phyloP scores from a whole-genome alignment of 352 stramenopile species.

The Phytophthora kernoviae region DNA sequence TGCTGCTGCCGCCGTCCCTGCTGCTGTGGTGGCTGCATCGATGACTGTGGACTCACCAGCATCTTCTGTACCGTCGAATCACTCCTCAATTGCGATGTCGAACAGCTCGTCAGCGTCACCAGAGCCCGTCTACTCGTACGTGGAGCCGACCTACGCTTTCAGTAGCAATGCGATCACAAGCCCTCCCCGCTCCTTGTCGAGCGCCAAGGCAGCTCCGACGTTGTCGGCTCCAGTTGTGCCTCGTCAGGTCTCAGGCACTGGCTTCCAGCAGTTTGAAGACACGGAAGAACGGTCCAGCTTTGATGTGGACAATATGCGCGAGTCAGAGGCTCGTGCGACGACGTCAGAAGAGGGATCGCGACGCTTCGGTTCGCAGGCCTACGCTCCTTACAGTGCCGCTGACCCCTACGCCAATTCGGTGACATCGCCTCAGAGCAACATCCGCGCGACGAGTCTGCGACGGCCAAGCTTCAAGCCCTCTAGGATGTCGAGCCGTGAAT shows the following conservation, averaged over 20 bases:
- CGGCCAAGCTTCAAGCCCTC: slow-evolving; percentile 39
- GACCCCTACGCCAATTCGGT: slow-evolving; percentile 50
- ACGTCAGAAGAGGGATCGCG: slow-evolving; percentile 17
- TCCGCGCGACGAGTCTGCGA: slow-evolving; percentile 70
- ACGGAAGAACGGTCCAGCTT: slow-evolving; percentile 75
- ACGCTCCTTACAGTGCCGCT: slow-evolving; percentile 26
- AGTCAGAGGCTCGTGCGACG: slow-evolving; percentile 52
- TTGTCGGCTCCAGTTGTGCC: slow-evolving; percentile 48
- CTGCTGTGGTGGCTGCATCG: slow-evolving; percentile 35
- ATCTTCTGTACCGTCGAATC: slow-evolving; percentile 13
- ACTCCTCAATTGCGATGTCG: slow-evolving; percentile 24
- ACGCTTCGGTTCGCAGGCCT: slow-evolving; percentile 24
- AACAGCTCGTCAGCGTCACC: slow-evolving; percentile 20
- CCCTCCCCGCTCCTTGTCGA: slow-evolving; percentile 25
- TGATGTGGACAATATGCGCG: slow-evolving; percentile 83
- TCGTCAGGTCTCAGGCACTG: slow-evolving; percentile 18
- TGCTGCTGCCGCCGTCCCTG: slow-evolving; percentile 13
- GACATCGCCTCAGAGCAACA: slow-evolving; percentile 79
- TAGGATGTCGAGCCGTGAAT: slow-evolving; percentile 25
- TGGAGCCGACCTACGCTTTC: slow-evolving; percentile 30
- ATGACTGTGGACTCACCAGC: slow-evolving; percentile 23
- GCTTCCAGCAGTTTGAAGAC: slow-evolving; percentile 38
- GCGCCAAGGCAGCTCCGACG: slow-evolving; percentile 32
- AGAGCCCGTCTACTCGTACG: slow-evolving; percentile 16
- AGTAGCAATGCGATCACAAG: slow-evolving; percentile 36